Percentiles rank a stretch among this genome's conserved stretches.
These are phyloP conservation scores for Phylloporus rhodoxanthus DNA, from an alignment of 768 basidiomycete species.

Conservation along the genomic window DNA sequence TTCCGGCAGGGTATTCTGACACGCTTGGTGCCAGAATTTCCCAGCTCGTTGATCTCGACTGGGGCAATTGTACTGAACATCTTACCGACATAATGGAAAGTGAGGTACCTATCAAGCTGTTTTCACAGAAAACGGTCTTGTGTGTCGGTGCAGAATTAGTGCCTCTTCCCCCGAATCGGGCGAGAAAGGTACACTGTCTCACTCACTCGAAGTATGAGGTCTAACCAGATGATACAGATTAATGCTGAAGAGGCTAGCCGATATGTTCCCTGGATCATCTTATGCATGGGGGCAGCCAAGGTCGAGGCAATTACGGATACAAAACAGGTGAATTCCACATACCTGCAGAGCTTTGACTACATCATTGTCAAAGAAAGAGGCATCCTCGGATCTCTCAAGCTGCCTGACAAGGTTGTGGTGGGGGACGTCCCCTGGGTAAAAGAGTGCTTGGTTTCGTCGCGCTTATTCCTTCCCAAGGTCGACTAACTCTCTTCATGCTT, in stretches of 20 bases:
- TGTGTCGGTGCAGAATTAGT: slow-evolving; percentile 56
- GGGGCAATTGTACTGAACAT: slow-evolving; percentile 46
- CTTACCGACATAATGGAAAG: slow-evolving; percentile 56
- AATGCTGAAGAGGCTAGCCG: slow-evolving; percentile 34
- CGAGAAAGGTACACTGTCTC: slow-evolving; percentile 16
- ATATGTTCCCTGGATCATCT: slow-evolving; percentile 57
- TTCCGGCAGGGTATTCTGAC: slow-evolving; percentile 45
- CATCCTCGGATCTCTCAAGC: slow-evolving; percentile 24
- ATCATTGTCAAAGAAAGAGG: slow-evolving; percentile 51
- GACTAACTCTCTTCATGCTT: slow-evolving; percentile 4
- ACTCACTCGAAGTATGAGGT: no score
- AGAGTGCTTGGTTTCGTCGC: slow-evolving; percentile 63
- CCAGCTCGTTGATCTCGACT: slow-evolving; percentile 44
- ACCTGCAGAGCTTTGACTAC: slow-evolving; percentile 46
- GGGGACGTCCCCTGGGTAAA: slow-evolving; percentile 72
- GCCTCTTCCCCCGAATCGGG: slow-evolving; percentile 32
- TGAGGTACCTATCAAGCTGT: slow-evolving; percentile 50
- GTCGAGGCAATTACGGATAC: slow-evolving; percentile 62
- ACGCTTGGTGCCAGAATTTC: slow-evolving; percentile 38
- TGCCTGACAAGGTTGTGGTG: slow-evolving; percentile 28
- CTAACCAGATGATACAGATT: slow-evolving; percentile 16
- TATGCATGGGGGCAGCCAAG: slow-evolving; percentile 69
- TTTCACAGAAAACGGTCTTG: slow-evolving; percentile 49
- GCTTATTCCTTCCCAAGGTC: slow-evolving; percentile 34
- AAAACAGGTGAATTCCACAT: slow-evolving; percentile 25